phyloP scores from a whole-genome alignment of 1,284 basidiomycete species.

The Apiotrichum gracile region DNA sequence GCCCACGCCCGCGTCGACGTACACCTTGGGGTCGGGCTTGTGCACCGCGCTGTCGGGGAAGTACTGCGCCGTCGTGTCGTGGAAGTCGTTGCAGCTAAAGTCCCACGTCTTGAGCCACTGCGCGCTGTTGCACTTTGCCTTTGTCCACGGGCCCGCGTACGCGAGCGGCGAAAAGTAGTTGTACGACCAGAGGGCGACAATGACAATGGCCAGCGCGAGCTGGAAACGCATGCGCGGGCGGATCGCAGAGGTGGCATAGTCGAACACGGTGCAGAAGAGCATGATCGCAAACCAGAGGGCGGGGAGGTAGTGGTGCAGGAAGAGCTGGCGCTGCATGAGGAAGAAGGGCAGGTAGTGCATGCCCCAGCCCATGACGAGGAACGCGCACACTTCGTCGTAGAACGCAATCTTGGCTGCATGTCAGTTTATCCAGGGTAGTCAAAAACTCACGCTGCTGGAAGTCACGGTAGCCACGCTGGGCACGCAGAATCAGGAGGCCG shows the following conservation, averaged over 20 bases:
- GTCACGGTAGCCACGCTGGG: conserved; percentile 84
- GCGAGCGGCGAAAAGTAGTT: conserved; percentile 72
- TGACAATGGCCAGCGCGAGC: conserved; percentile 64
- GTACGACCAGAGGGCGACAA: conserved; percentile 73
- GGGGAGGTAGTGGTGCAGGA: conserved; percentile 95
- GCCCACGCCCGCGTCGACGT: conserved; percentile 18
- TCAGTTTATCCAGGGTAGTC: conserved; percentile 1
- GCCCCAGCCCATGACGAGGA: conserved; percentile 89
- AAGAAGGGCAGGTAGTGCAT: conserved; percentile 95
- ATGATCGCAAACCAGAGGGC: conserved; percentile 92
- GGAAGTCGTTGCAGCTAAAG: conserved; percentile 63
- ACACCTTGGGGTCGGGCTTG: conserved; percentile 24
- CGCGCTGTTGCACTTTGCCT: conserved; percentile 64
- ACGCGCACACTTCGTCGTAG: conserved; percentile 84
- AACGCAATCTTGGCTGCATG: conserved; percentile 74
- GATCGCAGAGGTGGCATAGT: conserved; percentile 72
- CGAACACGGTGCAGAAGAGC: conserved; percentile 71
- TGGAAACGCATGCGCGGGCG: conserved; percentile 71
- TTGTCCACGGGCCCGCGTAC: conserved; percentile 87
- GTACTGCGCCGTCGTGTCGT: conserved; percentile 35
- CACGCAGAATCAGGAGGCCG: conserved; percentile 74
- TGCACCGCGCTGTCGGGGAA: conserved; percentile 6
- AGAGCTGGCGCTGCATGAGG: conserved; percentile 91
- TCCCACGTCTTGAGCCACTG: conserved; percentile 93
- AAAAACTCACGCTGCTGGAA: conserved; percentile 72